phyloP scores from a whole-genome alignment of 805 yeast genomes.

The Kodamaea kaohsiungensis region DNA sequence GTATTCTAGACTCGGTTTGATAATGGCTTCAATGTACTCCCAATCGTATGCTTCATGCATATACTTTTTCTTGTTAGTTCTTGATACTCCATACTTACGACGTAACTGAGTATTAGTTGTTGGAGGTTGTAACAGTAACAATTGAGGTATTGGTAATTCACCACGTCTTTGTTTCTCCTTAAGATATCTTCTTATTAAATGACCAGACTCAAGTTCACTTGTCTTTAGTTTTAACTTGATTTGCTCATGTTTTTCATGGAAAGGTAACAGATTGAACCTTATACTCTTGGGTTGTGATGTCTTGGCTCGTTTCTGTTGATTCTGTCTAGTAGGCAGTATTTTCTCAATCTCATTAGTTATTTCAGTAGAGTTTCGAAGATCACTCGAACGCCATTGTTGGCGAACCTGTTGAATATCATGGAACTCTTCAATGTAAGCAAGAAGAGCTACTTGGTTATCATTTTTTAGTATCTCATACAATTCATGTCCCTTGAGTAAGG shows the following conservation, averaged over 20 bases:
- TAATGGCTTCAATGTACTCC: constrained; percentile 30
- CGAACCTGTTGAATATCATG: constrained; percentile 5
- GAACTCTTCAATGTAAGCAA: constrained; percentile 1
- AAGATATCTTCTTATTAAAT: constrained; percentile 28
- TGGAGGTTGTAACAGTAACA: constrained; percentile 20
- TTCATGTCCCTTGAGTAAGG: constrained; percentile 4
- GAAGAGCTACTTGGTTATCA: background rate
- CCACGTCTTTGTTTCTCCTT: constrained; percentile 26
- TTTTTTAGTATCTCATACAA: background rate
- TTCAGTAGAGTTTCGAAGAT: constrained; percentile 9
- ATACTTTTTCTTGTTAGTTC: constrained; percentile 20
- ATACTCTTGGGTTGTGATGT: background rate
- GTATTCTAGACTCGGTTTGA: constrained; percentile 36
- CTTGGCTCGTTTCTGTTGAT: constrained; percentile 6
- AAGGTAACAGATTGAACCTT: constrained; percentile 7
- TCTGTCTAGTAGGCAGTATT: constrained; percentile 8
- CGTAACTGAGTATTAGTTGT: constrained; percentile 2
- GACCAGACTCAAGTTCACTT: constrained; percentile 17
- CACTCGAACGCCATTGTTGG: constrained; percentile 19
- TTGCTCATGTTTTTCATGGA: constrained; percentile 14
- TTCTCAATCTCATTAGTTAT: constrained; percentile 12
- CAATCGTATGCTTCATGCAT: constrained; percentile 28
- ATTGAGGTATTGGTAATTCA: constrained; percentile 33
- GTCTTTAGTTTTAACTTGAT: constrained; percentile 14
- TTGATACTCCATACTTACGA: constrained; percentile 18